Evolutionary conservation across 2,329 filamentous ascomycete genomes (phyloP).

Genomic region (Epichloe sibirici): DNA sequence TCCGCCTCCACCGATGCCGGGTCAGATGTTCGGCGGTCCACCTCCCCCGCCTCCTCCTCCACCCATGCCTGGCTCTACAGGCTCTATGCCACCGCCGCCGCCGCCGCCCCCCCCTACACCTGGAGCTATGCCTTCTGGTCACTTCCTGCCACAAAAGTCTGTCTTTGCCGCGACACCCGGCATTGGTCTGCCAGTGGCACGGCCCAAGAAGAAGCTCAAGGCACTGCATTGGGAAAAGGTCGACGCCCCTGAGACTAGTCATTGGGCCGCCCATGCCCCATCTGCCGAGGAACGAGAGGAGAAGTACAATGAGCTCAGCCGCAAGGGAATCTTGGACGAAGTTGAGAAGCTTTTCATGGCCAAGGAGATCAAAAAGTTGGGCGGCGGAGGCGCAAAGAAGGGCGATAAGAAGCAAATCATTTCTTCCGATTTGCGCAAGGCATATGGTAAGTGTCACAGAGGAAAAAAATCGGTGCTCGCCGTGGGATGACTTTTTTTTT

Average conservation of each 20-base stretch:
- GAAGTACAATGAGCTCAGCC: slow-evolving; percentile 86
- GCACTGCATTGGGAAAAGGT: slow-evolving; percentile 99
- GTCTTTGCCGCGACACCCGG: slow-evolving; percentile 40
- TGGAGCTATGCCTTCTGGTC: slow-evolving; percentile 53
- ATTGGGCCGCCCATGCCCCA: slow-evolving; percentile 80
- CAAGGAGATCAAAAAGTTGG: slow-evolving; percentile 86
- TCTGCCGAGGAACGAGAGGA: slow-evolving; percentile 86
- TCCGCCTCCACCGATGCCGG: slow-evolving; percentile 36
- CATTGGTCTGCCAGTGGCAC: slow-evolving; percentile 63
- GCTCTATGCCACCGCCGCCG: slow-evolving; percentile 23
- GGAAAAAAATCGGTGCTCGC: neutral
- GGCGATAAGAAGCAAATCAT: slow-evolving; percentile 98
- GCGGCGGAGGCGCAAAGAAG: slow-evolving; percentile 59
- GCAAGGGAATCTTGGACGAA: slow-evolving; percentile 91
- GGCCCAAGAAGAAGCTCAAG: slow-evolving; percentile 99
- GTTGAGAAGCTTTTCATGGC: slow-evolving; percentile 96
- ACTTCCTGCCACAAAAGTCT: slow-evolving; percentile 58
- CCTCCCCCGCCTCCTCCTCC: slow-evolving; percentile 17
- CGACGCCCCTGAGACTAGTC: slow-evolving; percentile 78
- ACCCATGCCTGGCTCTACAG: slow-evolving; percentile 32
- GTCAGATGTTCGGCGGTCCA: slow-evolving; percentile 11
- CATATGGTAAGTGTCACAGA: slow-evolving; percentile 48
- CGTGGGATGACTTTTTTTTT: neutral
- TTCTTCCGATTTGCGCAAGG: slow-evolving; percentile 76
- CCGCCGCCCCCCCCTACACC: slow-evolving; percentile 54